phyloP scores from a whole-genome alignment of 1,284 basidiomycete species.

The Leucocoprinus gongylophorus region DNA sequence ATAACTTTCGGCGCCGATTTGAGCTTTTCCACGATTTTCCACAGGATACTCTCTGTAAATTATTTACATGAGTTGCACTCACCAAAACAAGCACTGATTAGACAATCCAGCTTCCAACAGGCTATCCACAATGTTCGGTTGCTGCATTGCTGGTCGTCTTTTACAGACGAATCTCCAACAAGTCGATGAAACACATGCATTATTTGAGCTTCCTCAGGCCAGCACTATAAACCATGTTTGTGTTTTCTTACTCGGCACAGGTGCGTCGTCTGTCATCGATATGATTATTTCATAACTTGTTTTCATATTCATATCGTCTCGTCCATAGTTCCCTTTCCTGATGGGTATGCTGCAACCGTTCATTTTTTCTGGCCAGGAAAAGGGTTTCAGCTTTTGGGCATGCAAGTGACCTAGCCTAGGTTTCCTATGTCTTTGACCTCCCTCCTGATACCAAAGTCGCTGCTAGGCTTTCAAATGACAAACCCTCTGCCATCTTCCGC shows the following conservation, averaged over 20 bases:
- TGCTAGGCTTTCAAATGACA: conserved; percentile 79
- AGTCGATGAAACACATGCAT: conserved; percentile 79
- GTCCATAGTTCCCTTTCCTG: conserved; percentile 71
- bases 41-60: not conserved
- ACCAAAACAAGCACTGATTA: not conserved
- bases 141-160: conserved; percentile 67
- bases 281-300: conserved; percentile 1
- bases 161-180: conserved; percentile 71
- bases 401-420: conserved; percentile 44
- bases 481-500: conserved; percentile 89
- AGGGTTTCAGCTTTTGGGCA: conserved; percentile 83
- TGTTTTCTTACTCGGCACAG: conserved; percentile 79
- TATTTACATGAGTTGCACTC: not conserved
- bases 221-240: conserved; percentile 84
- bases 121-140: conserved; percentile 55
- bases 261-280: conserved; percentile 11
- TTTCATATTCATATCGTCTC: conserved; percentile 3
- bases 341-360: conserved; percentile 83
- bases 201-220: conserved; percentile 73
- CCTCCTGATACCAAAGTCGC: not conserved
- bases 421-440: not conserved
- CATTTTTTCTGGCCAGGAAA: conserved; percentile 88
- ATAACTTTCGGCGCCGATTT: not conserved
- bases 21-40: not conserved
- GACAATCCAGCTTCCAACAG: not conserved